phyloP scores from a whole-genome alignment of 2,329 filamentous ascomycete species.

The Epichloe amarillans region DNA sequence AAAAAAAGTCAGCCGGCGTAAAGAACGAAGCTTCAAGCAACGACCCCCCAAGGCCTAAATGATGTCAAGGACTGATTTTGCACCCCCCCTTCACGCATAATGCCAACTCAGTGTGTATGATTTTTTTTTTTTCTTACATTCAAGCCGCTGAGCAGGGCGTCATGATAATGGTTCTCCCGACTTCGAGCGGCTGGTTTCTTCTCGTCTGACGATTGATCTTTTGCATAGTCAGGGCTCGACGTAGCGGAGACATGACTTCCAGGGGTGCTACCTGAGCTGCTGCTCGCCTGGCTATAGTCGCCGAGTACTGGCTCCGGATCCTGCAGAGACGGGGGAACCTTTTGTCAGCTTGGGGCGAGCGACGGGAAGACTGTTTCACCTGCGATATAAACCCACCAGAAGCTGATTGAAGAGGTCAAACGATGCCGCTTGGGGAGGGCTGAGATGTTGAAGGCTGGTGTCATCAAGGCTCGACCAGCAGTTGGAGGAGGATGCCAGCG shows the following conservation, averaged over 20 bases:
- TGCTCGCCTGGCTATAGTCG: conserved; percentile 1
- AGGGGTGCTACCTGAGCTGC: conserved; percentile 5
- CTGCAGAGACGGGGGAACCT: background rate
- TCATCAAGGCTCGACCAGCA: background rate
- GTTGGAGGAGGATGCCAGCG: background rate
- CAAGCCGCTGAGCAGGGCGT: conserved; percentile 35
- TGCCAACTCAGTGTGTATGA: background rate
- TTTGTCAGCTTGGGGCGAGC: too few relatives aligned
- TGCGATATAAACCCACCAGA: background rate
- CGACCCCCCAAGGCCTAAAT: too few relatives aligned
- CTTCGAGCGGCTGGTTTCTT: conserved; percentile 17
- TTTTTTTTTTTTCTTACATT: conserved; percentile 22
- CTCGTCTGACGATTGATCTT: background rate
- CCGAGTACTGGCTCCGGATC: background rate
- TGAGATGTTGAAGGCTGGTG: background rate
- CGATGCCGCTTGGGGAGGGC: background rate
- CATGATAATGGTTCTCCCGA: conserved; percentile 38
- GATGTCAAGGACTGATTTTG: too few relatives aligned
- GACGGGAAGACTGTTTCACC: too few relatives aligned
- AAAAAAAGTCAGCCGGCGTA: background rate
- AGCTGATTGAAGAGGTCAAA: background rate
- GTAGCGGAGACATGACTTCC: background rate
- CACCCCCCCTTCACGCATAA: too few relatives aligned
- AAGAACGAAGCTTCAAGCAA: background rate
- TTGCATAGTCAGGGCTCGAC: background rate